Evolutionary conservation across 352 stramenopile genomes (phyloP).

Genomic region (Globisporangium spinosum): DNA sequence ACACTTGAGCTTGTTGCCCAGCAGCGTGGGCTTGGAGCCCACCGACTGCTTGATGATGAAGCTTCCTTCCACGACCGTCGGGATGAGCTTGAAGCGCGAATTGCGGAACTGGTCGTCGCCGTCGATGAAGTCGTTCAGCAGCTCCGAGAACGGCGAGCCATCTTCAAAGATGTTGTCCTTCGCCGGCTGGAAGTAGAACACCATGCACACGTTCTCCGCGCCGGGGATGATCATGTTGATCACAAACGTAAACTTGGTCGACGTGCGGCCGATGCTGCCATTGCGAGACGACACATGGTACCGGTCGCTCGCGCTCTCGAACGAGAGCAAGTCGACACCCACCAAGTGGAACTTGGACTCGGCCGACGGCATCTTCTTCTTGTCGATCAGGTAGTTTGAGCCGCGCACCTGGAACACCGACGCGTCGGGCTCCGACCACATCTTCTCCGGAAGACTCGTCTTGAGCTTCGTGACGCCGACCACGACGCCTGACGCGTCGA

Average conservation of each 20-base stretch:
- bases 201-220: slow-evolving; percentile 73
- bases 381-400: slow-evolving; percentile 86
- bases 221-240: slow-evolving; percentile 89
- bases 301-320: slow-evolving; percentile 61
- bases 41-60: slow-evolving; percentile 96
- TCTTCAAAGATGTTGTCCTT: slow-evolving; percentile 85
- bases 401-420: slow-evolving; percentile 83
- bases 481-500: slow-evolving; percentile 61
- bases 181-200: slow-evolving; percentile 84
- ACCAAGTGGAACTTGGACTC: slow-evolving; percentile 76
- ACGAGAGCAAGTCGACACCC: slow-evolving; percentile 78
- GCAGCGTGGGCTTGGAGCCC: slow-evolving; percentile 93
- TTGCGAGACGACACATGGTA: slow-evolving; percentile 72
- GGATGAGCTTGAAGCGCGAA: slow-evolving; percentile 98
- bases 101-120: slow-evolving; percentile 94
- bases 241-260: slow-evolving; percentile 84
- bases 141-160: slow-evolving; percentile 82
- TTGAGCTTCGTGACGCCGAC: slow-evolving; percentile 63
- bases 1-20: slow-evolving; percentile 96
- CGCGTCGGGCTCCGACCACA: slow-evolving; percentile 82
- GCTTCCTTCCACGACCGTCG: slow-evolving; percentile 94
- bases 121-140: slow-evolving; percentile 91
- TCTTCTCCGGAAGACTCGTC: slow-evolving; percentile 73
- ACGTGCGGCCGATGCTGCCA: slow-evolving; percentile 71
- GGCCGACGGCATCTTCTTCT: slow-evolving; percentile 83